Percentiles rank a stretch among this genome's conserved stretches.
phyloP scores from a whole-genome alignment of 179 eudicot genomes.

The Silene noctiflora region DNA sequence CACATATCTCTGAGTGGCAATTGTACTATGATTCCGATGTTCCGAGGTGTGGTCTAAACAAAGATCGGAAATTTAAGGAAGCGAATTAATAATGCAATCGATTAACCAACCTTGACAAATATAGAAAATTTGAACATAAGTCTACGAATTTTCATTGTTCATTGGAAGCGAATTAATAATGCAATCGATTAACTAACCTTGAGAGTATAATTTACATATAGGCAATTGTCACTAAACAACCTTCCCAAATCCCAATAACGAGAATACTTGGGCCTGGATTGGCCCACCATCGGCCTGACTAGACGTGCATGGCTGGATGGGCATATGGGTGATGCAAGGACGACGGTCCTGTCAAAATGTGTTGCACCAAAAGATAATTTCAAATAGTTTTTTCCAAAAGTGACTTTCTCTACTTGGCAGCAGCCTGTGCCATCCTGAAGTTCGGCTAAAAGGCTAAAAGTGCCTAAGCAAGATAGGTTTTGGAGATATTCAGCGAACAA shows the following conservation, averaged over 20 bases:
- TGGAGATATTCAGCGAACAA: conserved; percentile 12
- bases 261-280: background rate
- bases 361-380: background rate
- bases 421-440: background rate
- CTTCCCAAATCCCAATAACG: background rate
- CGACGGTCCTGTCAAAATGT: background rate
- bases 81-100: too few relatives aligned
- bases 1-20: too few relatives aligned
- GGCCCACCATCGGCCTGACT: background rate
- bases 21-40: too few relatives aligned
- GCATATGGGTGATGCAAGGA: background rate
- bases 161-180: too few relatives aligned
- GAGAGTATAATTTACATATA: background rate
- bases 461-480: background rate
- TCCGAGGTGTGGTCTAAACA: too few relatives aligned
- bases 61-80: too few relatives aligned
- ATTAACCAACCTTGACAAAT: too few relatives aligned
- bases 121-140: too few relatives aligned
- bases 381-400: background rate
- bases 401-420: background rate
- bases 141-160: too few relatives aligned
- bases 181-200: too few relatives aligned
- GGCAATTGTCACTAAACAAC: background rate
- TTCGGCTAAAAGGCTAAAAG: background rate
- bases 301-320: background rate